Evolutionary conservation across 768 basidiomycete species (phyloP), one percentile per base, ranked within the genome.

Genomic region (Lyophyllum decastes): DNA sequence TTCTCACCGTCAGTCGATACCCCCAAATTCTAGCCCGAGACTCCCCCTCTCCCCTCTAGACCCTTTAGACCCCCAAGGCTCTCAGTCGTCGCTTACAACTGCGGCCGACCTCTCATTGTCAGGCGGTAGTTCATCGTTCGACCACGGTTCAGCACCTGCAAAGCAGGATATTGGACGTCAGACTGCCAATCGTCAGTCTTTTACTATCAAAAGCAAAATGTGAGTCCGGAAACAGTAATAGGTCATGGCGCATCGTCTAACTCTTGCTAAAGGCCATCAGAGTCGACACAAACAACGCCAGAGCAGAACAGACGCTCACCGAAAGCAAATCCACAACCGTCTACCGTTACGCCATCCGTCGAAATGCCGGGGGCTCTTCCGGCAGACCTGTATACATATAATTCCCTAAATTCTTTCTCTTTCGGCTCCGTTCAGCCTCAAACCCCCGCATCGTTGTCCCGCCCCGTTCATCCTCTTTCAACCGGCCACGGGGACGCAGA

Each of bases 321-420:
- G 17, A 51, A 51, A 19, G 26, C 45, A 30, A 21, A 44, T 12
- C 12, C 50, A 21, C 54, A 53, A 50, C 19, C 52, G 21, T n/a
- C 53, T n/a, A 46, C 54, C 38, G 38, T 43, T 22, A 53, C 46
- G 21, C 51, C 58, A 22, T 30, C 54, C 12, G 30, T 54, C 6
- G 46, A 54, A 51, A 55, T 59, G 44, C 55, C 64, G 7, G 61
- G 64, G 33, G 17, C 24, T 7, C 53, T 49, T 12, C 48, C 58
- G 24, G 41, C 61, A 26, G 66, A 77, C 55, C 59, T 76, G 51
- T 81, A 81, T 61, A 75, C 75, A 1, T 73, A 73, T 38, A 78
- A 81, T 58, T 73, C 75, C 33, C 75, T 83, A 47, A 68, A 75
- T 12, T 75, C 77, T 1, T 83, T 80, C 63, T 75, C 76, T 12